Evolutionary conservation across 169 alveolate species (phyloP).

Genomic region (Perkinsus marinus): DNA sequence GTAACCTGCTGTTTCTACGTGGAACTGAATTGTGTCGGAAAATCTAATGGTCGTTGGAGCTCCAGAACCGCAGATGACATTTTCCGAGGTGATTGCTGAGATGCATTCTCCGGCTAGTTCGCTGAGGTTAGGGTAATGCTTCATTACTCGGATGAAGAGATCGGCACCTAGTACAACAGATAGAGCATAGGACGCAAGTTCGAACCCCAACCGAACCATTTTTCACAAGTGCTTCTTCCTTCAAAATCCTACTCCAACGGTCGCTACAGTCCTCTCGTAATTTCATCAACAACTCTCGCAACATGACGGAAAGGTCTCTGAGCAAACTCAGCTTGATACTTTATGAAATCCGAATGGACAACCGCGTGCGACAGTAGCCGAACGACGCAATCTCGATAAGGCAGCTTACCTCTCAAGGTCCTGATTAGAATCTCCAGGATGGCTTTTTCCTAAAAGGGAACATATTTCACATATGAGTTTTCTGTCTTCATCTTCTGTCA

Average conservation of each 20-base stretch:
- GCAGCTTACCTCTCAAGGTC: too few relatives aligned
- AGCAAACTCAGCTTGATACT: too few relatives aligned
- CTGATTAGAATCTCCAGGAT: too few relatives aligned
- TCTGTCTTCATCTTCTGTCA: too few relatives aligned
- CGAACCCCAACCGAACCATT: neutral
- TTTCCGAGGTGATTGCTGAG: neutral
- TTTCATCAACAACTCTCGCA: neutral
- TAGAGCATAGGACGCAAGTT: neutral
- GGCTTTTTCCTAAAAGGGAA: too few relatives aligned
- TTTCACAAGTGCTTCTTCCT: neutral
- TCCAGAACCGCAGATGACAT: neutral
- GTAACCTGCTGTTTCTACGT: neutral
- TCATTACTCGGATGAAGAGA: neutral
- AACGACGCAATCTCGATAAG: too few relatives aligned
- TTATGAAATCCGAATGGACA: too few relatives aligned
- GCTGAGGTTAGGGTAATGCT: neutral
- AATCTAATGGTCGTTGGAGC: neutral
- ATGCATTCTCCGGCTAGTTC: neutral
- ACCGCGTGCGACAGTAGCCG: too few relatives aligned
- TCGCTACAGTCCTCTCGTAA: neutral
- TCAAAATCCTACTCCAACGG: neutral
- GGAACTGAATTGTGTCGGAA: neutral
- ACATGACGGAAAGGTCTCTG: neutral
- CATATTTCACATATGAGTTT: too few relatives aligned
- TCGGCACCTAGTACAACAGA: neutral